A percentile compares a stretch with the other conserved stretches of the same genome.
Evolutionary conservation across 2,329 filamentous ascomycete species (phyloP).

Genomic region (Cercospora zeae-maydis): DNA sequence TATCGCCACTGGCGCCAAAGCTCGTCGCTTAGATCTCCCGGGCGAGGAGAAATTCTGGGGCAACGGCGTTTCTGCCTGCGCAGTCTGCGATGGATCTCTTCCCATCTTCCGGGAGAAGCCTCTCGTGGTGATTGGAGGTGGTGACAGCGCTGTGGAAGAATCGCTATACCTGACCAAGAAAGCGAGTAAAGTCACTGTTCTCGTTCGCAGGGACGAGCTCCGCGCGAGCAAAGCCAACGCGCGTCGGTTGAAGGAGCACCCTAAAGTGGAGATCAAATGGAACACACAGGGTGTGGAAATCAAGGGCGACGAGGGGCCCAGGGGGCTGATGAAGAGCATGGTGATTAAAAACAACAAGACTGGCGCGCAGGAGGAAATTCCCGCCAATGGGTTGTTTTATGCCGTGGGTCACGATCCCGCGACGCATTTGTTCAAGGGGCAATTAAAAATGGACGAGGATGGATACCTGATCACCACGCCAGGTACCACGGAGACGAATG

Average conservation of each 20-base stretch:
- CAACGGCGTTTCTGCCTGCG: constrained; percentile 91
- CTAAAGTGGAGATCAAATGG: constrained; percentile 87
- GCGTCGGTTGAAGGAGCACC: constrained; percentile 72
- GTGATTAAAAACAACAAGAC: constrained; percentile 75
- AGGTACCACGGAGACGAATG: constrained; percentile 80
- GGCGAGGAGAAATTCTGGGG: constrained; percentile 98
- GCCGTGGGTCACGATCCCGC: constrained; percentile 96
- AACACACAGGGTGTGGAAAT: constrained; percentile 79
- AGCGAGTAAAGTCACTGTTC: constrained; percentile 87
- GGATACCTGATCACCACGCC: constrained; percentile 88
- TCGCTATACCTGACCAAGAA: constrained; percentile 98
- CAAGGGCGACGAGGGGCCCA: constrained; percentile 70
- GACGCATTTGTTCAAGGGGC: constrained; percentile 82
- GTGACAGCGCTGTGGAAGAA: constrained; percentile 96
- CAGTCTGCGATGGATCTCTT: constrained; percentile 93
- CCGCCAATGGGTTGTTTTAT: constrained; percentile 93
- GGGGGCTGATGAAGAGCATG: constrained; percentile 81
- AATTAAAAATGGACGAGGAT: constrained; percentile 82
- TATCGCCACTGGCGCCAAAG: constrained; percentile 91
- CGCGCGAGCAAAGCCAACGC: constrained; percentile 92
- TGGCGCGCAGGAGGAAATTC: constrained; percentile 74
- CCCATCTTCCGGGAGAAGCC: constrained; percentile 98
- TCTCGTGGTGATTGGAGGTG: constrained; percentile 90
- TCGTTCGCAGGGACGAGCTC: constrained; percentile 82
- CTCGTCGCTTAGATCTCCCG: constrained; percentile 72